Percentiles rank a stretch among this genome's conserved stretches.
These are phyloP conservation scores for Camellia japonica DNA, from an alignment of 148 eudicot species.

Conservation along the genomic window DNA sequence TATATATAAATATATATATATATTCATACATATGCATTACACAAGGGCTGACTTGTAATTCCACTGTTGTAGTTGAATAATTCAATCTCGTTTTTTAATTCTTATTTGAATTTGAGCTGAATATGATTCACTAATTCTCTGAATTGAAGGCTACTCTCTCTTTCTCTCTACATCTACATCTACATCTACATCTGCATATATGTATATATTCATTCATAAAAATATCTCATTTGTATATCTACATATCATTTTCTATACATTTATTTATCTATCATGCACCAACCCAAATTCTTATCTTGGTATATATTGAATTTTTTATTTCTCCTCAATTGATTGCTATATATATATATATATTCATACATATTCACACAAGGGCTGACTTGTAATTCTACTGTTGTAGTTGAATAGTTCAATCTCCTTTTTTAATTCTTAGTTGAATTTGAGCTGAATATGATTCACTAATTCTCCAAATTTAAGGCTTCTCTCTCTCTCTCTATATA, in stretches of 20 bases:
- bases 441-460: not conserved
- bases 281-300: not conserved
- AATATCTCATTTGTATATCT: not conserved
- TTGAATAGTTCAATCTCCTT: not conserved
- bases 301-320: not conserved
- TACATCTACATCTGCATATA: not conserved
- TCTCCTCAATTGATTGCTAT: not conserved
- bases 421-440: not conserved
- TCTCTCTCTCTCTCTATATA: not conserved
- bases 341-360: not conserved
- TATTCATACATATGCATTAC: not conserved
- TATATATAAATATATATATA: conserved; percentile 4
- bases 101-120: not conserved
- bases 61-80: not conserved
- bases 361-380: no score
- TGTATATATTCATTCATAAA: not conserved
- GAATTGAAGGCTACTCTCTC: not conserved
- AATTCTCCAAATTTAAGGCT: not conserved
- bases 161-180: conserved; percentile 5
- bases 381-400: not conserved
- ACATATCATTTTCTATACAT: not conserved
- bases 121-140: not conserved
- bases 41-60: not conserved
- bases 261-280: not conserved
- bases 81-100: not conserved